Evolutionary conservation across 306 rosid species (phyloP), one percentile per base, ranked within the genome.

Genomic region (Chamaecrista fasciculata): DNA sequence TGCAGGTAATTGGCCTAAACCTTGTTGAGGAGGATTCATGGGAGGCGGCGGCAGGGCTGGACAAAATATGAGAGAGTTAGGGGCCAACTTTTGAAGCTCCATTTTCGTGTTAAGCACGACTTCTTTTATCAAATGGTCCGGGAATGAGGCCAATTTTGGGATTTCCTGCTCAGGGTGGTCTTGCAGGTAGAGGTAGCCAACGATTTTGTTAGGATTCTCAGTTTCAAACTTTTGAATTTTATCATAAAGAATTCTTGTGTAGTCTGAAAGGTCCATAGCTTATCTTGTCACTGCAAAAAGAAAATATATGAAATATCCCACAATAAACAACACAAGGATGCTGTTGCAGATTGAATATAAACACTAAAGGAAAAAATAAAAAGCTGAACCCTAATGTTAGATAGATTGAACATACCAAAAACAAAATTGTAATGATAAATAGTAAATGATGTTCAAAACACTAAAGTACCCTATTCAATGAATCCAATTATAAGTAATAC

Each of bases 181-280:
- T 76, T 81, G 86, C 16, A 87, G 25, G 66, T 89, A 88, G 51
- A 92, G 70, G 61, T 72, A 89, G 4, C 91, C 92, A 16, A 84
- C 64, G 49, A 92, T 92, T 73, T 77, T 87, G 4, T 56, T 55
- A 1, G 69, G 84, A 58, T 79, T 69, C 40, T 92, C 92, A 1
- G 93, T 88, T 49, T 87, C 96, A 23, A 87, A 61, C 33, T 74
- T 75, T 72, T 75, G 82, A 53, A 92, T 70, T 64, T 79, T 85
- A 16, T 76, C 73, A 14, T 74, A 71, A 62, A 85, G 82, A 48
- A 82, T 73, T 48, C 72, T 84, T 5, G 91, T 78, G 60, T 62
- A 73, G 43, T 78, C 91, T 8, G 92, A 80, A 70, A 82, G 75
- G 77, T 92, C 98, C 95, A 91, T 86, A 52, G 24, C 62, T 67